These are phyloP conservation scores for Pyrrhoderma lamaoense DNA, from an alignment of 1,284 basidiomycete species.

Conservation along the genomic window DNA sequence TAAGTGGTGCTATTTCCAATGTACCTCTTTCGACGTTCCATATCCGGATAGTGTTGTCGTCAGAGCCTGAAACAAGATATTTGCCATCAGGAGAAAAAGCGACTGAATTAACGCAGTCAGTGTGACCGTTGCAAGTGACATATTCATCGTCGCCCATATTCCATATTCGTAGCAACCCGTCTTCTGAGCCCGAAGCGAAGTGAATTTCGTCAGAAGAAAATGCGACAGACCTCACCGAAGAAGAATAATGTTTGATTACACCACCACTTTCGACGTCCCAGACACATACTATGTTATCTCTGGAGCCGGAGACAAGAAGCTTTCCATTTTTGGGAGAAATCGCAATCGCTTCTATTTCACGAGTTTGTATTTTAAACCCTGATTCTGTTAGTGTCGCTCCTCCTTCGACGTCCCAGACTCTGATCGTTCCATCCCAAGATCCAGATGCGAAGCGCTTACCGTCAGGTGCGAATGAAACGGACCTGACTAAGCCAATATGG, in stretches of 20 bases:
- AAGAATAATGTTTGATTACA: background rate
- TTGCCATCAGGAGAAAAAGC: slow-evolving; percentile 2
- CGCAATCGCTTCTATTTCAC: no score
- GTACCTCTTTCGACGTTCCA: background rate
- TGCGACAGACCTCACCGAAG: slow-evolving; percentile 25
- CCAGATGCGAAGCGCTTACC: slow-evolving; percentile 80
- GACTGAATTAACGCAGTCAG: background rate
- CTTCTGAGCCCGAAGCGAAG: slow-evolving; percentile 8
- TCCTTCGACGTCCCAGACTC: slow-evolving; percentile 81
- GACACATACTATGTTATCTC: background rate
- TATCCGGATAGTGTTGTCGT: background rate
- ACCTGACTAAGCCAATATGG: background rate
- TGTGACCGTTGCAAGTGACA: background rate
- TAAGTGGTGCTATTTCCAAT: background rate
- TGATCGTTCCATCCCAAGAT: slow-evolving; percentile 81
- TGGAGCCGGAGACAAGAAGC: slow-evolving; percentile 1
- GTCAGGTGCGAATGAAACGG: slow-evolving; percentile 35
- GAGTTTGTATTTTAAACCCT: no score
- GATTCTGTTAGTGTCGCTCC: slow-evolving; percentile 47
- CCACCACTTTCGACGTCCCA: background rate
- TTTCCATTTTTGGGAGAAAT: slow-evolving; percentile 8
- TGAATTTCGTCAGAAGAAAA: slow-evolving; percentile 3
- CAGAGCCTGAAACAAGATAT: background rate
- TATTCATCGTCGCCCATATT: slow-evolving; percentile 4
- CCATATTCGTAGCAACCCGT: slow-evolving; percentile 18